Percentiles rank a stretch among this genome's conserved stretches.
Conservation (phyloP, 371 early-diverging fungal species). For the Capillidium rhysosporum region DNA sequence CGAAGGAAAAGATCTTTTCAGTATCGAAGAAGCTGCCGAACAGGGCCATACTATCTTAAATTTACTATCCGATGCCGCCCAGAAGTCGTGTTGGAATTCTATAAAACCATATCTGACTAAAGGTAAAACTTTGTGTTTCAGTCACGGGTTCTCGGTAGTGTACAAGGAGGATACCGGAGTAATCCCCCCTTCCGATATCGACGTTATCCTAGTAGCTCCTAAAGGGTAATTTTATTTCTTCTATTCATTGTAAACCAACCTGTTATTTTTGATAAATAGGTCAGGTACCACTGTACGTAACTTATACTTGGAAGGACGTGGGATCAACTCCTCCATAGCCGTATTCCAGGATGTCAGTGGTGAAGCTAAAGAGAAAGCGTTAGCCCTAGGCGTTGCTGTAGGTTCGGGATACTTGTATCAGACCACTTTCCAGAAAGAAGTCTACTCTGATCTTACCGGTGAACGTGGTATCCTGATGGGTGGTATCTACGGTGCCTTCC, state of each 20-base stretch:
- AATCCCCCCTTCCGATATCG: constrained; percentile 77
- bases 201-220: constrained; percentile 91
- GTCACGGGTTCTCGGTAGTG: constrained; percentile 91
- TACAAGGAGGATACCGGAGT: constrained; percentile 84
- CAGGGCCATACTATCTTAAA: constrained; percentile 87
- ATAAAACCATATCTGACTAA: constrained; percentile 78
- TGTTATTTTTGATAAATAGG: constrained; percentile 12
- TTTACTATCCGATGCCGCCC: constrained; percentile 91
- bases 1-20: constrained; percentile 85
- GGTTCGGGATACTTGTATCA: constrained; percentile 95
- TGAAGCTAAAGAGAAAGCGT: constrained; percentile 78
- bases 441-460: constrained; percentile 89
- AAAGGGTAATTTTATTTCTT: constrained; percentile 30
- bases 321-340: constrained; percentile 94
- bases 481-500: constrained; percentile 91
- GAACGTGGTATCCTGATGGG: constrained; percentile 98
- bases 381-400: constrained; percentile 85
- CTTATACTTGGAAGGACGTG: constrained; percentile 89
- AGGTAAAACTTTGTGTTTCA: constrained; percentile 96
- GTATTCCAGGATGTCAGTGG: constrained; percentile 87
- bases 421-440: constrained; percentile 92
- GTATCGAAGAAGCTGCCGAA: constrained; percentile 76
- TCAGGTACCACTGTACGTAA: constrained; percentile 92
- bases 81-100: constrained; percentile 78
- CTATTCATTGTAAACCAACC: background rate